Base-by-base conservation (phyloP, 495 filamentous ascomycete species). In the Aspergillus panamensis region DNA sequence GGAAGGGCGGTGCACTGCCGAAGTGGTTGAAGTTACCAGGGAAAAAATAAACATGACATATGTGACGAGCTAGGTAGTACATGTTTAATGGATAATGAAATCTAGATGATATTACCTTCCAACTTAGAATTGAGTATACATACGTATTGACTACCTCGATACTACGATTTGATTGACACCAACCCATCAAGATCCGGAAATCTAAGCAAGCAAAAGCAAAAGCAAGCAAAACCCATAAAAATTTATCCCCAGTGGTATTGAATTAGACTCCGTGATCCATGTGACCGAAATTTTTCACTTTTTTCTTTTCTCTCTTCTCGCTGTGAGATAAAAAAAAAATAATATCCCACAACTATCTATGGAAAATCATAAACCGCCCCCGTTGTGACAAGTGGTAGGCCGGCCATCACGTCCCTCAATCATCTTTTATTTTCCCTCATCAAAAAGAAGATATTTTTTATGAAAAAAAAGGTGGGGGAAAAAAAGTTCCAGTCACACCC, bases 1-100 rank as follows among this genome's bases (percentile, higher is more conserved):
- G 76, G 14, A 66, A 63, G 42, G 70, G 42, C 1, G 42, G 42
- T 20, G 42, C 42, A n/a, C 16, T 89, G 55, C 83, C 87, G 3
- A 91, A 88, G 70, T 90, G 87, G 83, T 70, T 91, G 21, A 89
- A 89, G 64, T 66, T 86, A 51, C 80, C 80, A 6, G 82, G 77
- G 45, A 84, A 83, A 74, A 82, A 82, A 71, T 82, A 59, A 66
- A 48, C 16, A 45, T 13, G n/a, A 45, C 19, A 45, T 45, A 4
- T 40, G 7, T 25, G 25, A 25, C n/a, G n/a, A n/a, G n/a, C n/a
- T n/a, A n/a, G n/a, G 5, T 25, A 25, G 25, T 25, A 25, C 25
- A 25, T 25, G 25, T 25, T 25, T 25, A 2, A 25, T 25, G 25
- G 25, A 25, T 25, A 25, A 25, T 25, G 25, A 25, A 25, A 40